phyloP scores from a whole-genome alignment of 2,329 filamentous ascomycete genomes.

The Penicillium janthinellum region DNA sequence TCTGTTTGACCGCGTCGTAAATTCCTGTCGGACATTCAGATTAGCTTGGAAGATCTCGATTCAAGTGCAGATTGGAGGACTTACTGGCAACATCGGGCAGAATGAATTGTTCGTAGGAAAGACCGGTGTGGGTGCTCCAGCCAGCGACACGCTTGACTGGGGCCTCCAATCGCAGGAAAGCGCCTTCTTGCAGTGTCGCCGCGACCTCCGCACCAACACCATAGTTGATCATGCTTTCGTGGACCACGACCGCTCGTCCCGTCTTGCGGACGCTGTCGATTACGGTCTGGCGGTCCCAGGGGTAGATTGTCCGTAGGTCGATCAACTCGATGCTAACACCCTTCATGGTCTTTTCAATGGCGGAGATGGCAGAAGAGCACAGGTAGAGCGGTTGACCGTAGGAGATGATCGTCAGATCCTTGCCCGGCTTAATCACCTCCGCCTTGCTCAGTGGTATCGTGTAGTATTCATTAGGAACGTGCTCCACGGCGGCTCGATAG shows the following conservation, averaged over 20 bases:
- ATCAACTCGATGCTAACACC: slow-evolving; percentile 81
- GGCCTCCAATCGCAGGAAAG: slow-evolving; percentile 80
- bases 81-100: slow-evolving; percentile 84
- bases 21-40: slow-evolving; percentile 54
- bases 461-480: slow-evolving; percentile 80
- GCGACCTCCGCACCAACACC: slow-evolving; percentile 88
- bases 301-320: slow-evolving; percentile 84
- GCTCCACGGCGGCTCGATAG: slow-evolving; percentile 87
- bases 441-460: slow-evolving; percentile 84
- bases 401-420: slow-evolving; percentile 79
- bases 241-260: slow-evolving; percentile 81
- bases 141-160: slow-evolving; percentile 83
- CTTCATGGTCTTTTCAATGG: slow-evolving; percentile 69
- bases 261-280: slow-evolving; percentile 84
- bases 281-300: slow-evolving; percentile 83
- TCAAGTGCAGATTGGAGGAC: slow-evolving; percentile 42
- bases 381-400: slow-evolving; percentile 90
- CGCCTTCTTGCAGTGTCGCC: slow-evolving; percentile 82
- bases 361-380: slow-evolving; percentile 74
- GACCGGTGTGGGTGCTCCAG: slow-evolving; percentile 82
- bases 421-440: slow-evolving; percentile 78
- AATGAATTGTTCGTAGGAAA: slow-evolving; percentile 78
- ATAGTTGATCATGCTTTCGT: slow-evolving; percentile 89
- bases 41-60: neutral
- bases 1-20: slow-evolving; percentile 70